Evolutionary conservation across 208 protist genomes (phyloP).

Genomic region (Angomonas deanei): DNA sequence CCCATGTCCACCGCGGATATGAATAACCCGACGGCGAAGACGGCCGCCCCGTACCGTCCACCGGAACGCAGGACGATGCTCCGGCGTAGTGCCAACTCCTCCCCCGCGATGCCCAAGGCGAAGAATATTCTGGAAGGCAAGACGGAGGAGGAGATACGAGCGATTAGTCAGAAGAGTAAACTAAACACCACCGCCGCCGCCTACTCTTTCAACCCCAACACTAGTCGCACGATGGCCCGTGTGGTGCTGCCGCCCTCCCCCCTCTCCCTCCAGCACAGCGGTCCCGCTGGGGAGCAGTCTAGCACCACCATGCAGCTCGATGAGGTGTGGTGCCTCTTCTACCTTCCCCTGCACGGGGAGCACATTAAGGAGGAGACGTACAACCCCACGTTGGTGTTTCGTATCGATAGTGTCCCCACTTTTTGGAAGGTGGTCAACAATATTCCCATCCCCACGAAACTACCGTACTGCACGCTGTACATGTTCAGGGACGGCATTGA

Average conservation of each 20-base stretch:
- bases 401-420: slow-evolving; percentile 70
- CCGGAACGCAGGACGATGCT: not conserved
- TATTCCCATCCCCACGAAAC: slow-evolving; percentile 67
- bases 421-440: slow-evolving; percentile 94
- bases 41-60: slow-evolving; percentile 1
- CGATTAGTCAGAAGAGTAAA: slow-evolving; percentile 50
- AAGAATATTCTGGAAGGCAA: slow-evolving; percentile 20
- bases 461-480: slow-evolving; percentile 86
- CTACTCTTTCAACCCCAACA: slow-evolving; percentile 56
- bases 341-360: slow-evolving; percentile 51
- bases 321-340: slow-evolving; percentile 81
- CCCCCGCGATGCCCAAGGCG: slow-evolving; percentile 15
- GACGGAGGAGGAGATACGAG: slow-evolving; percentile 46
- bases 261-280: slow-evolving; percentile 40
- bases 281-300: slow-evolving; percentile 30
- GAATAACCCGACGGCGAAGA: slow-evolving; percentile 12
- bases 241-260: slow-evolving; percentile 52
- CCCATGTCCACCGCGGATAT: slow-evolving; percentile 69
- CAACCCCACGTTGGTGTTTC: slow-evolving; percentile 77
- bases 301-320: slow-evolving; percentile 48
- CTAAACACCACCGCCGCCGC: slow-evolving; percentile 42
- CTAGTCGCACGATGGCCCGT: slow-evolving; percentile 62
- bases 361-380: slow-evolving; percentile 70
- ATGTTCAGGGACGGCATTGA: slow-evolving; percentile 94
- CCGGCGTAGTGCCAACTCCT: slow-evolving; percentile 15